These are phyloP conservation scores for Beauveria bassiana DNA, from an alignment of 2,329 filamentous ascomycete species.

Conservation along the genomic window DNA sequence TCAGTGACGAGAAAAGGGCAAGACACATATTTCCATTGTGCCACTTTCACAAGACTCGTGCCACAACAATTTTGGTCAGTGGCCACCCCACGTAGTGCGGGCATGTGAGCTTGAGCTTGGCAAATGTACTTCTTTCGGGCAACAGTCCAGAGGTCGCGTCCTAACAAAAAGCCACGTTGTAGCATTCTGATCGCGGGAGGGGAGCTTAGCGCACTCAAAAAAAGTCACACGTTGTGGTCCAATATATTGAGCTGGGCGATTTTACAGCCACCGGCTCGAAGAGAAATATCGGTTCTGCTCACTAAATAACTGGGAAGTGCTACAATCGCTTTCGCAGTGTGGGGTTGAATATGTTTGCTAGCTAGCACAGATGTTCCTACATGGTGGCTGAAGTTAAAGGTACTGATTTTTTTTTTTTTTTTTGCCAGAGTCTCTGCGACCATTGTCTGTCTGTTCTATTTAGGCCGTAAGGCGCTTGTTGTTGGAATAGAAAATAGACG, in stretches of 20 bases:
- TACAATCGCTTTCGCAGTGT: background rate
- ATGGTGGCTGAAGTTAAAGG: background rate
- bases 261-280: background rate
- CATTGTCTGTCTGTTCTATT: too few relatives aligned
- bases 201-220: background rate
- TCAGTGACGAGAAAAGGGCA: background rate
- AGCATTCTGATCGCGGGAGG: background rate
- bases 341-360: background rate
- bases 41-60: background rate
- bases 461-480: too few relatives aligned
- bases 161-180: background rate
- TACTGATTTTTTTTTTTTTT: background rate
- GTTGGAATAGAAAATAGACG: too few relatives aligned
- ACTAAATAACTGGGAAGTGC: background rate
- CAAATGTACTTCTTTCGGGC: background rate
- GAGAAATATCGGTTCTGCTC: background rate
- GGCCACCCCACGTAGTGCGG: background rate
- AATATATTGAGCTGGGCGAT: background rate
- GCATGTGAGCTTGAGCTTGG: slow-evolving; percentile 6
- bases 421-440: background rate
- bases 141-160: background rate
- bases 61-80: background rate
- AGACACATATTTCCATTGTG: background rate
- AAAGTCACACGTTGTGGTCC: background rate
- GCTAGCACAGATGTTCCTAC: background rate